A percentile compares a stretch with the other conserved stretches of the same genome.
These are phyloP conservation scores for Paraurostyla sp. DNA, from an alignment of 73 alveolate genomes.

Conservation along the genomic window DNA sequence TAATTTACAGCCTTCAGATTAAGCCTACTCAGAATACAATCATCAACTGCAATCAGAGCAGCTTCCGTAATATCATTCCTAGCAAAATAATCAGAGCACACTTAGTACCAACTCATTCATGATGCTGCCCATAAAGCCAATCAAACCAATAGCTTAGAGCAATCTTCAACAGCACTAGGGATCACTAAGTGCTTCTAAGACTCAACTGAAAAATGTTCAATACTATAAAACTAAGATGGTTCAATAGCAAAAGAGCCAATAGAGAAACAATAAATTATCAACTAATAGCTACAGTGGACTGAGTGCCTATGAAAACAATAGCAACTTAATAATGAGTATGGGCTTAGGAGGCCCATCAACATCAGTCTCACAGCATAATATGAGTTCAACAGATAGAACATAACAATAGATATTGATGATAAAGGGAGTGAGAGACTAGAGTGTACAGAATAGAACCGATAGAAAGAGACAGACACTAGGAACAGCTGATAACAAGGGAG, in stretches of 20 bases:
- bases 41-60: no score
- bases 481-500: no score
- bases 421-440: no score
- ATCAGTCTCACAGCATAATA: no score
- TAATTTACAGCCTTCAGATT: background rate
- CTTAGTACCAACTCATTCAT: background rate
- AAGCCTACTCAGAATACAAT: constrained; percentile 16
- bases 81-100: background rate
- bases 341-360: no score
- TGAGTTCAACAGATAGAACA: no score
- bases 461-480: no score
- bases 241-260: background rate
- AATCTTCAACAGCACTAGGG: background rate
- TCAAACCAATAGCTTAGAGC: background rate
- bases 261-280: no score
- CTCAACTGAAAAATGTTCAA: background rate
- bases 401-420: no score
- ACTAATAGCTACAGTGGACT: constrained; percentile 3
- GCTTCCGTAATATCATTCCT: background rate
- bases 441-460: no score
- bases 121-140: background rate
- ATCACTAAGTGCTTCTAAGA: background rate
- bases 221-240: background rate
- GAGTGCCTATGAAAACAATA: constrained; percentile 18
- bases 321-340: no score